These are phyloP conservation scores for Colletotrichum sp. DNA, from an alignment of 2,329 filamentous ascomycete species.

Conservation along the genomic window DNA sequence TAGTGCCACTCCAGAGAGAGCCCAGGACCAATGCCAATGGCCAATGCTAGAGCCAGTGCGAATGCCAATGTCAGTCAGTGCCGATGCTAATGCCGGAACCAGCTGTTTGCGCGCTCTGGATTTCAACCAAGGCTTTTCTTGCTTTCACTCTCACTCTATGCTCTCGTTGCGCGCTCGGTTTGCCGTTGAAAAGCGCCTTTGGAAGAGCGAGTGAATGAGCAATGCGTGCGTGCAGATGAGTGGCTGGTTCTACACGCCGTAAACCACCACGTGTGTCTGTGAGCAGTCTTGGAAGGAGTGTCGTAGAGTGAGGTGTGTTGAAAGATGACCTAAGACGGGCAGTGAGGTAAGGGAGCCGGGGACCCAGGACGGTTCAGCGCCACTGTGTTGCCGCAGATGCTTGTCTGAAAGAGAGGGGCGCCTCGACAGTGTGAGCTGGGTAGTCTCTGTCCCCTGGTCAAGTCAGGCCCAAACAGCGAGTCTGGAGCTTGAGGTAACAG, in stretches of 20 bases:
- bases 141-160: not conserved
- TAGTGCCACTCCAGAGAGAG: slow-evolving; percentile 12
- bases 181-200: not conserved
- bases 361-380: not conserved
- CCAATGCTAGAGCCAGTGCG: slow-evolving; percentile 10
- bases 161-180: not conserved
- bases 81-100: not conserved
- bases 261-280: not conserved
- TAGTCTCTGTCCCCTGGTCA: not conserved
- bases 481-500: not conserved
- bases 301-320: not conserved
- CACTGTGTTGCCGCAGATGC: slow-evolving; percentile 10
- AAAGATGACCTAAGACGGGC: slow-evolving; percentile 2
- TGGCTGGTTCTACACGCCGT: not conserved
- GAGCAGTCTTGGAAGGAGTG: not conserved
- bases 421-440: not conserved
- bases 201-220: not conserved
- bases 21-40: slow-evolving; percentile 17
- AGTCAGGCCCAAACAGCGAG: not conserved
- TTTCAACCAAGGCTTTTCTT: not conserved
- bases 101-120: not conserved
- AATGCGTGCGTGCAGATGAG: not conserved
- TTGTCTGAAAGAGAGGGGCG: slow-evolving; percentile 6
- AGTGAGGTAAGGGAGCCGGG: not conserved
- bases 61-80: not conserved